Base-by-base conservation (phyloP, 441 rosid genomes). In the Erodium trifolium region DNA sequence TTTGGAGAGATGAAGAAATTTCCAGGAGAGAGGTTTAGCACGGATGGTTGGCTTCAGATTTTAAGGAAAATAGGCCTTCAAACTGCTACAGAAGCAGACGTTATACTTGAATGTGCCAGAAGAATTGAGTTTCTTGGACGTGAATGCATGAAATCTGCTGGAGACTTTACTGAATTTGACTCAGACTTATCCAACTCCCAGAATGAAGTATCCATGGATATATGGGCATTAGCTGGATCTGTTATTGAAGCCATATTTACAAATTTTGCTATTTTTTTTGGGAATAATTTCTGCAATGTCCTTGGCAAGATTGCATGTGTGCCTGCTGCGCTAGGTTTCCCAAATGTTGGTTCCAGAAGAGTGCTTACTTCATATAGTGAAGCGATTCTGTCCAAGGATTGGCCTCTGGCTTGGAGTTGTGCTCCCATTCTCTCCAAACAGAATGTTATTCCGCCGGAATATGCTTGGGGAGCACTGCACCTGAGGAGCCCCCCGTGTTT, bases 331-430 rank as follows among this genome's bases (percentile, higher is more conserved):
- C 75, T 85, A 70, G 99, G 99, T 66, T 85, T 89, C 76, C 96
- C 96, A 16, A 85, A 84, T 79, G 80, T 81, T 68, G 87, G 86
- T 73, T 88, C 87, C 77, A 94, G 79, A 83, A 88, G 90, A 82
- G 90, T 88, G 78, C 97, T 94, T 76, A 82, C 98, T 71, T 83
- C 98, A 68, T 94, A 90, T 74, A 83, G 83, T 74, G 87, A 91
- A 78, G 96, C 91, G 69, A 81, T 94, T 76, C 75, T 94, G 68
- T 79, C 80, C 68, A 87, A 87, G 75, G 97, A 94, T 81, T 94
- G 99, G 98, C 96, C 99, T 80, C 83, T 94, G 75, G 93, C 94
- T 75, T 94, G 99, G 99, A 94, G 96, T 76, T 83, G 82, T 71
- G 82, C 87, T 80, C 98, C 99, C 70, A 90, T 88, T 77, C 83